A percentile compares a stretch with the other conserved stretches of the same genome.
Evolutionary conservation across 23 red algal species (phyloP).

Genomic region (Chondrus crispus): DNA sequence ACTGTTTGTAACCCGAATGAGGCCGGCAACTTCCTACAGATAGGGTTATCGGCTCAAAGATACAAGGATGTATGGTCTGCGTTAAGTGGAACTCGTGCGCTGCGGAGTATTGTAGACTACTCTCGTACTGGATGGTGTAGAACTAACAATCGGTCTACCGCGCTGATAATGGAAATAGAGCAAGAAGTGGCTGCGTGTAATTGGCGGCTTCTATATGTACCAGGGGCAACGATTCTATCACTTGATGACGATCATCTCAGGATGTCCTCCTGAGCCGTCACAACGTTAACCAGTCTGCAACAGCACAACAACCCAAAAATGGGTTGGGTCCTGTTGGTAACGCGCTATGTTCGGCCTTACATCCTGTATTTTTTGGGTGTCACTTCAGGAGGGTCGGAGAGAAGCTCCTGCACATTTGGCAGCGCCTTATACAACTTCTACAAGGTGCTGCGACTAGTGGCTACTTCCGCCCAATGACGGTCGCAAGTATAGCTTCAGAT

Average conservation of each 20-base stretch:
- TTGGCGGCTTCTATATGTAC: not conserved
- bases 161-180: not conserved
- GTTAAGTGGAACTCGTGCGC: not conserved
- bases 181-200: not conserved
- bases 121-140: not conserved
- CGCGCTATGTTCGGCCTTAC: not conserved
- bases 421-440: not conserved
- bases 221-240: not conserved
- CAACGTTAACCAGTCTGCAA: not conserved
- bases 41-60: not conserved
- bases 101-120: not conserved
- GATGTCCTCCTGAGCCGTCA: not conserved
- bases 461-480: not conserved
- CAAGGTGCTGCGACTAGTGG: not conserved
- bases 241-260: conserved; percentile 20
- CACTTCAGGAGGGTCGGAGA: not conserved
- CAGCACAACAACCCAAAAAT: not conserved
- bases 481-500: not conserved
- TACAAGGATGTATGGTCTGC: not conserved
- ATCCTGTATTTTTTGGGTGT: conserved; percentile 1
- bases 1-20: not conserved
- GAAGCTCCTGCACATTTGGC: not conserved
- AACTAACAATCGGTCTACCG: not conserved
- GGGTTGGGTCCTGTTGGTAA: conserved; percentile 16
- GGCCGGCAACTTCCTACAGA: not conserved